Conservation (phyloP, 2,329 filamentous ascomycete species). For the Penicillium italicum region DNA sequence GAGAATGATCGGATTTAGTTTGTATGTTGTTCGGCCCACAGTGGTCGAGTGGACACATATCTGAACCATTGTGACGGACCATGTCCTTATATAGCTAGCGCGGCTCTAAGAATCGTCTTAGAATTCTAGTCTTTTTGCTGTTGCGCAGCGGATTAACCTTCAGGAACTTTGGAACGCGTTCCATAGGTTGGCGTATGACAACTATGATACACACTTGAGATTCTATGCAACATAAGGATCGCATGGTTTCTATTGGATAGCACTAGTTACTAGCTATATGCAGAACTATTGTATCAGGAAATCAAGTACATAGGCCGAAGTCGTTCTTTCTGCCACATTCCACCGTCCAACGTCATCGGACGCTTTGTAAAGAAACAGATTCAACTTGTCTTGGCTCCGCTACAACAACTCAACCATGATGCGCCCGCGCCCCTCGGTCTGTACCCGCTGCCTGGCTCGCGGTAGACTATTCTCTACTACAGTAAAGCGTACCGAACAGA, state of each 20-base stretch:
- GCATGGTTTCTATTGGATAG: too few relatives aligned
- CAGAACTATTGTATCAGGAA: too few relatives aligned
- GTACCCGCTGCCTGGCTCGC: conserved; percentile 28
- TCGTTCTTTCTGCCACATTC: conserved; percentile 22
- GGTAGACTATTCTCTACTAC: conserved; percentile 32
- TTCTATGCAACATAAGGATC: too few relatives aligned
- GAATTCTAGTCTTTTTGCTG: too few relatives aligned
- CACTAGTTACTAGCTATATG: too few relatives aligned
- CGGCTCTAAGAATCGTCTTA: too few relatives aligned
- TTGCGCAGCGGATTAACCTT: too few relatives aligned
- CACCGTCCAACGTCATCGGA: conserved; percentile 31
- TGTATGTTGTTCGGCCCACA: neutral
- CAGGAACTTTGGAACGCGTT: too few relatives aligned
- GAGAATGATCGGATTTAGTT: neutral
- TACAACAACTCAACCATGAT: conserved; percentile 28
- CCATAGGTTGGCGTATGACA: neutral
- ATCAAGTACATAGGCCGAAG: too few relatives aligned
- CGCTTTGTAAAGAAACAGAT: conserved; percentile 24
- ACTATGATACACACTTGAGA: neutral
- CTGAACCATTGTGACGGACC: neutral
- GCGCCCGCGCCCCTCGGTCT: conserved; percentile 30
- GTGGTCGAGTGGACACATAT: neutral
- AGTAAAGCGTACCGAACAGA: conserved; percentile 9
- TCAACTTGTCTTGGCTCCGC: conserved; percentile 10
- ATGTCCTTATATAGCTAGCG: too few relatives aligned